Evolutionary conservation across 305 asterid species (phyloP), one percentile per base, ranked within the genome.

Genomic region (Rubia peregrina): DNA sequence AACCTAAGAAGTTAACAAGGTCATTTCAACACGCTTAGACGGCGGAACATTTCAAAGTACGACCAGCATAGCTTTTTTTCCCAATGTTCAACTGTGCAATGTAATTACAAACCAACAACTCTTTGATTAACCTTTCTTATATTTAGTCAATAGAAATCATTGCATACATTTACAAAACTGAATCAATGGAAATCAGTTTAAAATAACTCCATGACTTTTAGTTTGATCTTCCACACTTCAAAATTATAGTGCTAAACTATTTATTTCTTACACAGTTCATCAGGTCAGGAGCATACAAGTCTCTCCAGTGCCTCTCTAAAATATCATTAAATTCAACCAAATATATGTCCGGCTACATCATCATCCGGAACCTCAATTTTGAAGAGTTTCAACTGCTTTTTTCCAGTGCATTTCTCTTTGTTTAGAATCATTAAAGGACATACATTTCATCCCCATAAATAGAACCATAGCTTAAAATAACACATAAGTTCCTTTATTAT

Each of bases 361-460:
- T 30, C 61, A 59, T 68, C 85, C 81, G 88, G 56, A 49, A 19
- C 56, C 6, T 79, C 89, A 89, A 65, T 80, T 92, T 78, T 92
- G 98, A 76, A 94, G 98, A 80, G 85, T 76, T 82, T 94, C 98
- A 30, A 94, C 86, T 9, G 98, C 97, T 83, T 84, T 91, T 76
- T 94, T 94, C 97, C 98, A 94, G 75, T 94, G 98, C 24, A 51
- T 73, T 22, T 96, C 95, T 81, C 96, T 86, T 67, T 89, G 95
- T 76, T 94, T 94, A 24, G 92, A 77, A 81, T 94, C 98, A 78
- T 94, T 97, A 22, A 94, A 89, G 56, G 91, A 80, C 81, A 85
- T 59, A 44, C 91, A 89, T 73, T 94, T 94, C 88, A 88, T 94
- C 14, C n/a, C n/a, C n/a, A n/a, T n/a, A n/a, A n/a, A n/a, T n/a